A percentile compares a stretch with the other conserved stretches of the same genome.
Conservation (phyloP, 2,329 filamentous ascomycete species). For the Phyllosticta paracitricarpa region DNA sequence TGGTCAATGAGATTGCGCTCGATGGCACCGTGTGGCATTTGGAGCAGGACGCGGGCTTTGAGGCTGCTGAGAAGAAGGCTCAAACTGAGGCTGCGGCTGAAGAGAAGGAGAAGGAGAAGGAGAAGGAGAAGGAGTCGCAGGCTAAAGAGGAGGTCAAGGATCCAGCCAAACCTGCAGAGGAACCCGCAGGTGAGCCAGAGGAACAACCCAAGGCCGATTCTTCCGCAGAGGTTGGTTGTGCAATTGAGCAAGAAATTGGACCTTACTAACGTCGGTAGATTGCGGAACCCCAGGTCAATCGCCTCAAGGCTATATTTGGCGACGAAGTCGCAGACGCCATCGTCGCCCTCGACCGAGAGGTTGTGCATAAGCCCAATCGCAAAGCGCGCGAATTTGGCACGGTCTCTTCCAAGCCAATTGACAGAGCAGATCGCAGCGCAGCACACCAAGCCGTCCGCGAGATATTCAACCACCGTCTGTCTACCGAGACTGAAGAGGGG, state of each 20-base stretch:
- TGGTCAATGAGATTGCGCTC: conserved; percentile 78
- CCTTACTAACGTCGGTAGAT: conserved; percentile 17
- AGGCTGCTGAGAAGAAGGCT: conserved; percentile 7
- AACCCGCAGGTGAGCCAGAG: not conserved
- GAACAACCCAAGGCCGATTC: not conserved
- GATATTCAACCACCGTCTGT: conserved; percentile 68
- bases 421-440: conserved; percentile 51
- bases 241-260: not conserved
- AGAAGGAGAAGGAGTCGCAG: conserved; percentile 6
- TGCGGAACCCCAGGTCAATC: conserved; percentile 27
- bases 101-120: not conserved
- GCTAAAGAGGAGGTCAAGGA: conserved; percentile 10
- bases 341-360: conserved; percentile 44
- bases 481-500: conserved; percentile 65
- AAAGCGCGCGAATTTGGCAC: conserved; percentile 47
- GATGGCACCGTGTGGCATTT: conserved; percentile 70
- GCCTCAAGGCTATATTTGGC: conserved; percentile 41
- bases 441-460: conserved; percentile 61
- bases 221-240: not conserved
- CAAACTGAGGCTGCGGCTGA: not conserved
- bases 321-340: conserved; percentile 40
- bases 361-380: conserved; percentile 43
- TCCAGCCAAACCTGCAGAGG: conserved; percentile 6
- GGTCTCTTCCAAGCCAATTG: conserved; percentile 46
- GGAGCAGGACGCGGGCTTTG: conserved; percentile 31